A percentile compares a stretch with the other conserved stretches of the same genome.
phyloP scores from a whole-genome alignment of 257 asterid genomes.

The Linaria vulgaris region DNA sequence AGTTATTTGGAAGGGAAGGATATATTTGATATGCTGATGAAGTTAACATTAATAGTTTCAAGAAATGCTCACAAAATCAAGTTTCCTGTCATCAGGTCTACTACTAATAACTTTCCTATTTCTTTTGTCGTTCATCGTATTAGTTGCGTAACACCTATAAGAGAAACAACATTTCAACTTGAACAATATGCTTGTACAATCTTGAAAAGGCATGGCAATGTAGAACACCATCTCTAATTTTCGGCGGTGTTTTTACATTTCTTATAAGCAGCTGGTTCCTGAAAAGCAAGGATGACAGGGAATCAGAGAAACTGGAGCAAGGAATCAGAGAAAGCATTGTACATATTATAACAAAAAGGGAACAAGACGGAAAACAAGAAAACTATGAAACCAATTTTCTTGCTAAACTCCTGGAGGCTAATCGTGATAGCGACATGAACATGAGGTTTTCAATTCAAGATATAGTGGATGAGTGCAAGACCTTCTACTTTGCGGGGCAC shows the following conservation, averaged over 20 bases:
- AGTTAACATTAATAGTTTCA: background rate
- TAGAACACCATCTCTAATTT: too few relatives aligned
- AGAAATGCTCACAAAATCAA: background rate
- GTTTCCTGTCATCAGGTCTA: background rate
- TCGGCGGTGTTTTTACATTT: background rate
- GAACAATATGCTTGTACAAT: too few relatives aligned
- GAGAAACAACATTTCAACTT: too few relatives aligned
- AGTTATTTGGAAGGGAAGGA: conserved; percentile 8
- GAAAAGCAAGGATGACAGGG: conserved; percentile 4
- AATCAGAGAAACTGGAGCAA: conserved; percentile 4
- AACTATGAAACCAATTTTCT: conserved; percentile 5
- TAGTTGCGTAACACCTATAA: background rate
- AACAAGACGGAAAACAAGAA: background rate
- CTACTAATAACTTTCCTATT: background rate
- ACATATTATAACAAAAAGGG: conserved; percentile 2
- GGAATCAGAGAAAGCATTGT: background rate
- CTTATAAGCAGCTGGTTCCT: background rate
- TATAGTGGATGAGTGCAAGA: conserved; percentile 73
- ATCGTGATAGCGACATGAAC: background rate
- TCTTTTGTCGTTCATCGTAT: background rate
- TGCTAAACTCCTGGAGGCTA: conserved; percentile 14
- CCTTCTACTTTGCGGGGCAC: conserved; percentile 78
- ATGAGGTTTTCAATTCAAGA: conserved; percentile 35
- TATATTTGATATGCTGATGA: conserved; percentile 3
- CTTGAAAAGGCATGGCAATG: background rate